A percentile compares a stretch with the other conserved stretches of the same genome.
phyloP scores from a whole-genome alignment of 768 basidiomycete genomes.

The Mycena polygramma region DNA sequence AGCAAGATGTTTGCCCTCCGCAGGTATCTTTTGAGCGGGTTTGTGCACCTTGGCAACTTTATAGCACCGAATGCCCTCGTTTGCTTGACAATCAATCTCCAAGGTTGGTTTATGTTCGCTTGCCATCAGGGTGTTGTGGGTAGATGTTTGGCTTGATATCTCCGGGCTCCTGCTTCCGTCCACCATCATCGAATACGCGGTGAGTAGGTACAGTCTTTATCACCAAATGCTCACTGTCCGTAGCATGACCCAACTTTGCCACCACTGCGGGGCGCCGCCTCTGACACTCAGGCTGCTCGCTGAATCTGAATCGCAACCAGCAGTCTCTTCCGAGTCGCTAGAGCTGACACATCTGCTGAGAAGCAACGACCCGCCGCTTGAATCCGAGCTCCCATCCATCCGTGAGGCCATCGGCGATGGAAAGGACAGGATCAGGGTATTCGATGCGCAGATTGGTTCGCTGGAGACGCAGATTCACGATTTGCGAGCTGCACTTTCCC shows the following conservation, averaged over 20 bases:
- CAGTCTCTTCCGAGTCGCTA: not conserved
- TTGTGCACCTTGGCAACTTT: too few relatives aligned
- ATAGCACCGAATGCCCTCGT: too few relatives aligned
- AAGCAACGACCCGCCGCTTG: slow-evolving; percentile 3
- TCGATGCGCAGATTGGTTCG: not conserved
- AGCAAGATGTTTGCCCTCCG: too few relatives aligned
- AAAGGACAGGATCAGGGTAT: not conserved
- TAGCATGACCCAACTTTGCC: slow-evolving; percentile 1
- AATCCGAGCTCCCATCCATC: slow-evolving; percentile 1
- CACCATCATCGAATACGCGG: too few relatives aligned
- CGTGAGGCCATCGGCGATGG: not conserved
- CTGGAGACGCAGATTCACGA: not conserved
- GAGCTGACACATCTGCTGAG: not conserved
- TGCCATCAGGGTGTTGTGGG: too few relatives aligned
- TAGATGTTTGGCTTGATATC: too few relatives aligned
- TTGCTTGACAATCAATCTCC: too few relatives aligned
- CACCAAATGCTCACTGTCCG: not conserved
- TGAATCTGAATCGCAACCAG: not conserved
- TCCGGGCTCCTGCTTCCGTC: too few relatives aligned
- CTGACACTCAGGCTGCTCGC: not conserved
- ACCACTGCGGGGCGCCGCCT: not conserved
- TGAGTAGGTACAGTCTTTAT: too few relatives aligned
- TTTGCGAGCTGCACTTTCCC: not conserved
- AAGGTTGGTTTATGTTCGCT: too few relatives aligned
- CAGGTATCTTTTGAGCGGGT: too few relatives aligned